Conservation (phyloP, 495 filamentous ascomycete genomes). For the Haplographium delicatum region DNA sequence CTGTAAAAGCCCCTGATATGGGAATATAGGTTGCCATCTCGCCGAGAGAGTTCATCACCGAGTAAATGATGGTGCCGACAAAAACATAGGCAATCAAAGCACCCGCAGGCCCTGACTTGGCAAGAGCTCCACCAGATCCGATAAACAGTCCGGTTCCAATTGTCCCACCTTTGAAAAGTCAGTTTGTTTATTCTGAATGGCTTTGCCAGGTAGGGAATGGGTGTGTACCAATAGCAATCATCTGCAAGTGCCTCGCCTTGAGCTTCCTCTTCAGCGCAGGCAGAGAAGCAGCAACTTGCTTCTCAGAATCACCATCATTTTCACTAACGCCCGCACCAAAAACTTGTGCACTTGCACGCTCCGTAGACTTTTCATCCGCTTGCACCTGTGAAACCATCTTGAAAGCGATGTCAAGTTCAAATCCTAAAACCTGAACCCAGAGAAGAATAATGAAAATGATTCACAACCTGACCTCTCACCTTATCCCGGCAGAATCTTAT, state of each 20-base stretch:
- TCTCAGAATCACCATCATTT: constrained; percentile 16
- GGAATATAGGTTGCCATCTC: constrained; percentile 76
- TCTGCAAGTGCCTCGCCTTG: constrained; percentile 62
- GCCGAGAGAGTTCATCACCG: constrained; percentile 52
- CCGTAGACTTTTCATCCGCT: no score
- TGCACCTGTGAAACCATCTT: no score
- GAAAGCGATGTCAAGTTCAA: no score
- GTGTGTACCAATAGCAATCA: constrained; percentile 84
- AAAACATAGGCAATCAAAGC: constrained; percentile 65
- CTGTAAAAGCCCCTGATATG: constrained; percentile 67
- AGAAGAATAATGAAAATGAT: no score
- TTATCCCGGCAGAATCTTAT: no score
- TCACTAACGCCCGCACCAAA: no score
- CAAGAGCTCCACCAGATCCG: constrained; percentile 58
- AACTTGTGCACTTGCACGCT: no score
- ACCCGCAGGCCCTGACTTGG: constrained; percentile 57
- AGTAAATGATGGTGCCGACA: constrained; percentile 58
- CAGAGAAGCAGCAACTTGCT: not conserved
- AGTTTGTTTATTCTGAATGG: not conserved
- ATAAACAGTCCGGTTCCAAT: constrained; percentile 65
- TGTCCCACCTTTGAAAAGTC: constrained; percentile 34
- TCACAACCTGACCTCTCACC: no score
- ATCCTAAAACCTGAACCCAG: no score
- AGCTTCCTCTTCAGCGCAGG: constrained; percentile 46
- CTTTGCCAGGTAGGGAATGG: no score